Conservation (phyloP, 345 rosid species). For the Gossypium mustelinum region DNA sequence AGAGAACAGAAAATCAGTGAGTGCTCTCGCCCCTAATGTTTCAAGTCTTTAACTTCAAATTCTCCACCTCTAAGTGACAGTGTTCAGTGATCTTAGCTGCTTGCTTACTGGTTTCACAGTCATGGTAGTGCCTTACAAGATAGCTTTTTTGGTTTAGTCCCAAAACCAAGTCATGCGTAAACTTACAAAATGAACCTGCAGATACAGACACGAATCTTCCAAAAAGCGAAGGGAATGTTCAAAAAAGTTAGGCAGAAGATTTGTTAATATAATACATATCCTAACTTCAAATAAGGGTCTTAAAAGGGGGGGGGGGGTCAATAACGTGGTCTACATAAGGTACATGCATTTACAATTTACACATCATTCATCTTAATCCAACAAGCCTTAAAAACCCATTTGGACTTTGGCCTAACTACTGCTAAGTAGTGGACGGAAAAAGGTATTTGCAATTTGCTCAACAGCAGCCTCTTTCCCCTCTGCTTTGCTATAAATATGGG, state of each 20-base stretch:
- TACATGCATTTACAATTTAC: background rate
- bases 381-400: background rate
- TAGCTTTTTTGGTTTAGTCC: background rate
- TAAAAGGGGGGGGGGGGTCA: background rate
- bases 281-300: constrained; percentile 4
- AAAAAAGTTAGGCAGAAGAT: constrained; percentile 4
- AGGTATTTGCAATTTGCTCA: constrained; percentile 10
- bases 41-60: background rate
- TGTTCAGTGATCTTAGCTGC: background rate
- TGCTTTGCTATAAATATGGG: constrained; percentile 34
- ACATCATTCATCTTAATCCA: constrained; percentile 20
- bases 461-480: constrained; percentile 16
- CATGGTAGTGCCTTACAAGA: background rate
- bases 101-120: background rate
- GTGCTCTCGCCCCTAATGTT: background rate
- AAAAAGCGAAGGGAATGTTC: constrained; percentile 28
- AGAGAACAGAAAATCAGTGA: background rate
- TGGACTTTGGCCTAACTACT: constrained; percentile 3
- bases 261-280: background rate
- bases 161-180: background rate
- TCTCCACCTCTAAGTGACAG: background rate
- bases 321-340: constrained; percentile 10
- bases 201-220: constrained; percentile 25
- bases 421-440: background rate
- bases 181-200: constrained; percentile 20